Percentiles rank a stretch among this genome's conserved stretches.
phyloP scores from a whole-genome alignment of 352 stramenopile species.

The Pythium volutum region DNA sequence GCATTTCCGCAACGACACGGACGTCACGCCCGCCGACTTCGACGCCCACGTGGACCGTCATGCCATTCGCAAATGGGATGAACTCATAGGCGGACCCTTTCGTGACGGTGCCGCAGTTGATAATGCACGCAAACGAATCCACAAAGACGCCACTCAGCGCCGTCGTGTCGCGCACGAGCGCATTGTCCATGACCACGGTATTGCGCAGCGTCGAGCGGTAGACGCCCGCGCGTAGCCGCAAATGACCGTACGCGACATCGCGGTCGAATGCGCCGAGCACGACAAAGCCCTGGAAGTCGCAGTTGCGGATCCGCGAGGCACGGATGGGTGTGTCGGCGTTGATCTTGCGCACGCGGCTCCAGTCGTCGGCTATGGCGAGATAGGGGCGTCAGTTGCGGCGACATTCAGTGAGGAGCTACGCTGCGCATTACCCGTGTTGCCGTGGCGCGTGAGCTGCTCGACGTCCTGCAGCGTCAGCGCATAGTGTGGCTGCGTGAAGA shows the following conservation, averaged over 20 bases:
- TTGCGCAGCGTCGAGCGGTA: conserved; percentile 70
- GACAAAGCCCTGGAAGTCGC: conserved; percentile 63
- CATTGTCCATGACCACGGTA: conserved; percentile 62
- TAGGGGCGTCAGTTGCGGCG: background rate
- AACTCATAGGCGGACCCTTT: conserved; percentile 15
- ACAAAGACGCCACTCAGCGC: conserved; percentile 52
- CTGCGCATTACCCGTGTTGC: conserved; percentile 64
- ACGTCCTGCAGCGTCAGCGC: conserved; percentile 51
- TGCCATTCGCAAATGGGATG: conserved; percentile 49
- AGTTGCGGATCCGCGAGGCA: conserved; percentile 51
- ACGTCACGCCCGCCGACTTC: conserved; percentile 78
- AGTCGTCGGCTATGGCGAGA: conserved; percentile 49
- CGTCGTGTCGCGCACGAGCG: conserved; percentile 68
- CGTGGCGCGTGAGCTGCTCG: conserved; percentile 45
- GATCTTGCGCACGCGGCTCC: conserved; percentile 51
- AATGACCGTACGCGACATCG: conserved; percentile 39
- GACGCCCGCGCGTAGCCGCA: conserved; percentile 46
- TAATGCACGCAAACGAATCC: conserved; percentile 42
- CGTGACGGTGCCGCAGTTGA: conserved; percentile 64
- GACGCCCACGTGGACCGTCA: conserved; percentile 69
- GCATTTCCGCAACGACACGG: conserved; percentile 64
- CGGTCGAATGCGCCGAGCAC: conserved; percentile 49
- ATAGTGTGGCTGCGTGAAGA: conserved; percentile 28
- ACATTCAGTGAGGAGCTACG: background rate
- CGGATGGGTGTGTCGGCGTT: conserved; percentile 20